phyloP scores from a whole-genome alignment of 1,284 basidiomycete genomes.

The Ceratobasidium sp. region DNA sequence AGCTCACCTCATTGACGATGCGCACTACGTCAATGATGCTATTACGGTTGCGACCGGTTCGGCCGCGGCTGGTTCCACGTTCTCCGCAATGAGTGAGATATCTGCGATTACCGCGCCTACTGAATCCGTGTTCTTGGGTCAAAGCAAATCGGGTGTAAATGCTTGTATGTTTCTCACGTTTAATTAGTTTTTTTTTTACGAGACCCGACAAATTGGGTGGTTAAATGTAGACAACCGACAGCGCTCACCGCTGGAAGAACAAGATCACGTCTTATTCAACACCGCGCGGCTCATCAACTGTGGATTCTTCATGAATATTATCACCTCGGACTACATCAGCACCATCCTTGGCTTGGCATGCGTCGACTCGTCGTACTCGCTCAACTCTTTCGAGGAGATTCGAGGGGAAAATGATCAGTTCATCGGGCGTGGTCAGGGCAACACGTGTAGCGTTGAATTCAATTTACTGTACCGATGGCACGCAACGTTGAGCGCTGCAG shows the following conservation, averaged over 20 bases:
- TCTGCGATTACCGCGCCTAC: conserved; percentile 61
- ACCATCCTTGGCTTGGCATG: conserved; percentile 75
- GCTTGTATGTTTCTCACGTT: conserved; percentile 6
- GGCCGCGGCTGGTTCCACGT: conserved; percentile 47
- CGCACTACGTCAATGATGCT: conserved; percentile 52
- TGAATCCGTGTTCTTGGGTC: conserved; percentile 13
- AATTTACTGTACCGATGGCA: conserved; percentile 66
- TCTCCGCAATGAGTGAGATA: conserved; percentile 54
- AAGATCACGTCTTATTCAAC: conserved; percentile 87
- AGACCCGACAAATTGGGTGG: background rate
- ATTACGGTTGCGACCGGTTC: conserved; percentile 51
- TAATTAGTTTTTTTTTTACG: background rate
- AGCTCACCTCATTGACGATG: conserved; percentile 38
- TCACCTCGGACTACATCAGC: conserved; percentile 75
- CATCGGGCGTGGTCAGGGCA: conserved; percentile 76
- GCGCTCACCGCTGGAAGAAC: conserved; percentile 54
- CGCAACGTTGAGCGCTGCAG: conserved; percentile 51
- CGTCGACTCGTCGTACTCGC: conserved; percentile 72
- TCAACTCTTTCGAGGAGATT: conserved; percentile 72
- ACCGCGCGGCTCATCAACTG: conserved; percentile 82
- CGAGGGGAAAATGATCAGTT: conserved; percentile 60
- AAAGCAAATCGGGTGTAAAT: background rate
- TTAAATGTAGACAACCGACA: conserved; percentile 55
- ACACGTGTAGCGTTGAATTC: conserved; percentile 78
- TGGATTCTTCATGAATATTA: conserved; percentile 78